A percentile compares a stretch with the other conserved stretches of the same genome.
Conservation (phyloP, 345 rosid genomes). For the Eucalyptus erythrocorys region DNA sequence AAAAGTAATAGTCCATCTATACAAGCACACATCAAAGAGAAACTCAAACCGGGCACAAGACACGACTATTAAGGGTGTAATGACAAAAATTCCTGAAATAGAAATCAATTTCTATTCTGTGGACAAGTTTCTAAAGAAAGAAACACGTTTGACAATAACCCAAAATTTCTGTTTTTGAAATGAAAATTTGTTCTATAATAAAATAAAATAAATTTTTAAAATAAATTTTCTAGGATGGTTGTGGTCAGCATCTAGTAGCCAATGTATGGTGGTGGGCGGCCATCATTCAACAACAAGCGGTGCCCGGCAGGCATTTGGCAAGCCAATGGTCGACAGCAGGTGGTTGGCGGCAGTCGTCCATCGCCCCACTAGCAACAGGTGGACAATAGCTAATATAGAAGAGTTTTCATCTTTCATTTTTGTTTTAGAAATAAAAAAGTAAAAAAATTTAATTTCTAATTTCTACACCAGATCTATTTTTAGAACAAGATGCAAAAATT, state of each 20-base stretch:
- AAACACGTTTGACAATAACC: no score
- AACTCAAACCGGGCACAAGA: fast-evolving
- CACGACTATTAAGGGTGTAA: fast-evolving
- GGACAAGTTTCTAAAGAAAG: fast-evolving
- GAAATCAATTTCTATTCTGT: fast-evolving
- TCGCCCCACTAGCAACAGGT: no score
- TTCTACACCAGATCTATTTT: fast-evolving
- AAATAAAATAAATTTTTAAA: no score
- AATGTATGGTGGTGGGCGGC: no score
- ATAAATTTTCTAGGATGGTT: fast-evolving
- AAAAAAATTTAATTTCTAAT: fast-evolving
- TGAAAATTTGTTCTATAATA: no score
- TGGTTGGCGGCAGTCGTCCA: fast-evolving
- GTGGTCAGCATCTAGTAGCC: no score
- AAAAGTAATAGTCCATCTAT: not conserved
- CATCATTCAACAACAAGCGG: fast-evolving
- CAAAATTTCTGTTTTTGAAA: fast-evolving
- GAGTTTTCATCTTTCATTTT: no score
- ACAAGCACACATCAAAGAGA: not conserved
- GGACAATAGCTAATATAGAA: fast-evolving
- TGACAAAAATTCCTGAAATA: no score
- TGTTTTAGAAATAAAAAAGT: no score
- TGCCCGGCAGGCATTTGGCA: fast-evolving
- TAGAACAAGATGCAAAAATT: no score
- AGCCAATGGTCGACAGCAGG: fast-evolving